Evolutionary conservation across 2,329 filamentous ascomycete genomes (phyloP), one percentile per base, ranked within the genome.

Genomic region (Beauveria bassiana): DNA sequence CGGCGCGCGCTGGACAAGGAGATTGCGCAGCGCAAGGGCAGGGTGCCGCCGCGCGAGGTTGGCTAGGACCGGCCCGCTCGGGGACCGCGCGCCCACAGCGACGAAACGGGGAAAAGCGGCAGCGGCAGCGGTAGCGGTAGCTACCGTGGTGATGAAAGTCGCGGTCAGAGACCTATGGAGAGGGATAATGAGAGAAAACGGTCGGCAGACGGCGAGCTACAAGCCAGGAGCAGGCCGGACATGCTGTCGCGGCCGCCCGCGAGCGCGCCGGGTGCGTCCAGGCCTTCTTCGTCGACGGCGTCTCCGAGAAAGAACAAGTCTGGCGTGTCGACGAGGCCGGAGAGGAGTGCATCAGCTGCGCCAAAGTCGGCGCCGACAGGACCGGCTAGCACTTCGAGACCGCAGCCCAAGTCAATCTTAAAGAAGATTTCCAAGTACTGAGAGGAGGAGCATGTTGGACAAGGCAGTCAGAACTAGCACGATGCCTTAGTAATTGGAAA

Each of bases 1-100:
- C 65, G 71, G 53, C 59, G 62, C 5, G 65, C 68, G 24, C 65
- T 74, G 20, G 54, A 62, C 38, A 18, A 24, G 16, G 53, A 57
- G 50, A 53, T 12, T 14, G 58, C 43, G 38, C 58, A 28, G 49
- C 47, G n/a, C 20, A 26, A 18, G 18, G 14, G 7, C 47, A 9
- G 49, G 7, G 45, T 20, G 18, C 22, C 42, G 18, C 10, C 43
- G 45, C 50, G 51, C 14, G 52, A 42, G 45, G 59, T 14, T 40
- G 52, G 42, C 24, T 56, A 50, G 59, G 43, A 56, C 22, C 50
- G 24, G 24, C 45, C 51, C 34, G 52, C 28, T 24, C 59, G 43
- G 43, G 45, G 47, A 14, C 14, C 24, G 24, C 10, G 9, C 14
- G 22, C 47, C 20, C 34, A 38, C 14, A 4, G 34, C 34, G 34